A percentile compares a stretch with the other conserved stretches of the same genome.
These are phyloP conservation scores for Neurospora sp. DNA, from an alignment of 495 filamentous ascomycete genomes.

Conservation along the genomic window DNA sequence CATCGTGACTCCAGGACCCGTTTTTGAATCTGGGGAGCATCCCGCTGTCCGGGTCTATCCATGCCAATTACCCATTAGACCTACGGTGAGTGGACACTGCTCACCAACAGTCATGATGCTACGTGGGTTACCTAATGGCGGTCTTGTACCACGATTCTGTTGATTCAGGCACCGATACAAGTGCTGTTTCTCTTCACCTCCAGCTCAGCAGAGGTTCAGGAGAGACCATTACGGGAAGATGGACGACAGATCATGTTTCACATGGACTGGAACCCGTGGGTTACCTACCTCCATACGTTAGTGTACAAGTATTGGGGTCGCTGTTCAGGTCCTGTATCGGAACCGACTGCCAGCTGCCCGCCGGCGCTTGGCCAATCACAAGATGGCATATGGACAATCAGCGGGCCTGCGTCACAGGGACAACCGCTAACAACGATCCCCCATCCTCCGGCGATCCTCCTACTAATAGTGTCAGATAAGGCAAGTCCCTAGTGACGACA, in stretches of 20 bases:
- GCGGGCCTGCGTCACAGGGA: conserved; percentile 9
- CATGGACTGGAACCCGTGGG: background rate
- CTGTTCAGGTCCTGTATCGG: background rate
- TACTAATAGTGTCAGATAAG: background rate
- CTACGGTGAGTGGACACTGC: background rate
- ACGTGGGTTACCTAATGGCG: background rate
- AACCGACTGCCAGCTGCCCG: background rate
- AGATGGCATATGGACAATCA: conserved; percentile 3
- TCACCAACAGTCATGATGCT: background rate
- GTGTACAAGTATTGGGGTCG: background rate
- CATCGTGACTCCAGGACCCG: background rate
- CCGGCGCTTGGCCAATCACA: conserved; percentile 1
- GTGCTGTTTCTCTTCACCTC: background rate
- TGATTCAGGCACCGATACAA: background rate
- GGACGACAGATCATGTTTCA: background rate
- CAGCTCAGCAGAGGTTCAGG: background rate
- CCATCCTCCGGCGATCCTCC: background rate
- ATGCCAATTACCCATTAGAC: background rate
- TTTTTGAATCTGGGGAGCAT: background rate
- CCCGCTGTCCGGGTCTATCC: background rate
- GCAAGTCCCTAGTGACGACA: background rate
- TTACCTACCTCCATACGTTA: background rate
- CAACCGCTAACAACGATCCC: background rate
- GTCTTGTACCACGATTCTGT: background rate
- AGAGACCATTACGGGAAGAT: background rate